Evolutionary conservation across 345 rosid genomes (phyloP).

Genomic region (Dipteronia sinensis): DNA sequence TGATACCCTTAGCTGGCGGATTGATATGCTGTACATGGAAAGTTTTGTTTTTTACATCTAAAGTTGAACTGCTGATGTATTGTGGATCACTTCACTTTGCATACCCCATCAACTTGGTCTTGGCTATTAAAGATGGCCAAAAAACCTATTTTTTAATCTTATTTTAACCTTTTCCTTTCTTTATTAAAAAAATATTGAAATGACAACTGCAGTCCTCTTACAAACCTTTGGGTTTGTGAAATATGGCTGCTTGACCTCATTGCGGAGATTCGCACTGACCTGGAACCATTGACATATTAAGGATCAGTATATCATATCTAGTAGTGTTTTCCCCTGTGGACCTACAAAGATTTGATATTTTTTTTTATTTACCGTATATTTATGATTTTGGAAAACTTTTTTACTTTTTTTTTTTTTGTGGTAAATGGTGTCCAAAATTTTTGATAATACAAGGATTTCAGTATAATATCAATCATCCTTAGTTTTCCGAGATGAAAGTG

Average conservation of each 20-base stretch:
- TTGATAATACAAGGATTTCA: not conserved
- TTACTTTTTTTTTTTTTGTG: not conserved
- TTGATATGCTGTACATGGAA: slow-evolving; percentile 78
- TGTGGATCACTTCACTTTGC: slow-evolving; percentile 41
- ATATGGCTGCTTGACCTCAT: slow-evolving; percentile 16
- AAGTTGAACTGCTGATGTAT: slow-evolving; percentile 50
- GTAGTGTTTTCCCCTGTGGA: not conserved
- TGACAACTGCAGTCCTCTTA: slow-evolving; percentile 5
- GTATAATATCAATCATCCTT: not conserved
- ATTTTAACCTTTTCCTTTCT: not conserved
- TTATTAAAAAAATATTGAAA: not conserved
- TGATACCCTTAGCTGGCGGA: slow-evolving; percentile 76
- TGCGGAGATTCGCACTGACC: slow-evolving; percentile 1
- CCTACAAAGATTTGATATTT: not conserved
- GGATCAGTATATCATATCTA: slow-evolving; percentile 2
- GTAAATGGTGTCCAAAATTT: not conserved
- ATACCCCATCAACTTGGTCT: slow-evolving; percentile 27
- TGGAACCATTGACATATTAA: slow-evolving; percentile 15
- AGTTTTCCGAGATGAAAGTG: not conserved
- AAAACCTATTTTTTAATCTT: slow-evolving; percentile 13
- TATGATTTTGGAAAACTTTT: not conserved
- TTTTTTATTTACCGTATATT: not conserved
- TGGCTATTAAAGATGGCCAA: slow-evolving; percentile 30
- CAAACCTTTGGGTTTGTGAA: slow-evolving; percentile 19
- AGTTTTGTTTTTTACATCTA: slow-evolving; percentile 51